phyloP scores from a whole-genome alignment of 2,329 filamentous ascomycete genomes.

The Periconia sp. region DNA sequence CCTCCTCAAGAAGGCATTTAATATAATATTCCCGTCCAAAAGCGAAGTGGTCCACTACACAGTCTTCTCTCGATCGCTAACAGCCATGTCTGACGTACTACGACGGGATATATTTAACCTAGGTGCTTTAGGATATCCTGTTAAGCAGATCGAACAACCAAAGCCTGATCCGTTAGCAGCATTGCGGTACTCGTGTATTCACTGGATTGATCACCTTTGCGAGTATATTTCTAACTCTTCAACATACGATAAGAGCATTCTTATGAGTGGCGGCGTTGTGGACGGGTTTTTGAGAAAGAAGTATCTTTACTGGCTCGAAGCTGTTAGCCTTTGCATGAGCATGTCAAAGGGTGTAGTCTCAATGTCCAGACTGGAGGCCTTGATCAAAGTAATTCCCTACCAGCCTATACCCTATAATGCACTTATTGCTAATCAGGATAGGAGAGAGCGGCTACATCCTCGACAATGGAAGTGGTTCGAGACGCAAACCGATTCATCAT shows the following conservation, averaged over 20 bases:
- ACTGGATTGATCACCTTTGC: slow-evolving; percentile 37
- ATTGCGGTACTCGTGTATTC: slow-evolving; percentile 28
- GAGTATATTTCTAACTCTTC: slow-evolving; percentile 5
- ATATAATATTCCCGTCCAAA: slow-evolving; percentile 28
- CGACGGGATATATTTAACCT: slow-evolving; percentile 25
- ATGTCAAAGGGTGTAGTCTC: slow-evolving; percentile 13
- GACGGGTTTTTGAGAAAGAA: slow-evolving; percentile 9
- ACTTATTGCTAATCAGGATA: neutral
- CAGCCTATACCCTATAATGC: neutral
- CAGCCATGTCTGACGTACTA: slow-evolving; percentile 17
- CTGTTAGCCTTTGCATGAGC: slow-evolving; percentile 14
- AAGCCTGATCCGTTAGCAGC: slow-evolving; percentile 23
- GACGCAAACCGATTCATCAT: slow-evolving; percentile 19
- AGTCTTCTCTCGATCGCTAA: slow-evolving; percentile 33
- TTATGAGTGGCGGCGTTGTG: slow-evolving; percentile 5
- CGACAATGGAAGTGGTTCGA: neutral
- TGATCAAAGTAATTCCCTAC: neutral
- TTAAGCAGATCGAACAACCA: slow-evolving; percentile 18
- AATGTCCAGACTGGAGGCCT: slow-evolving; percentile 9
- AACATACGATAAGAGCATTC: neutral
- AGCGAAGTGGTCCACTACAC: slow-evolving; percentile 1
- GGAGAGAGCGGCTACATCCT: neutral
- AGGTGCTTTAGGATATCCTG: slow-evolving; percentile 12
- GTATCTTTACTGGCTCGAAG: slow-evolving; percentile 18
- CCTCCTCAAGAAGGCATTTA: slow-evolving; percentile 21